Conservation (phyloP, 139 green algal genomes). For the Chlorella sp. region DNA sequence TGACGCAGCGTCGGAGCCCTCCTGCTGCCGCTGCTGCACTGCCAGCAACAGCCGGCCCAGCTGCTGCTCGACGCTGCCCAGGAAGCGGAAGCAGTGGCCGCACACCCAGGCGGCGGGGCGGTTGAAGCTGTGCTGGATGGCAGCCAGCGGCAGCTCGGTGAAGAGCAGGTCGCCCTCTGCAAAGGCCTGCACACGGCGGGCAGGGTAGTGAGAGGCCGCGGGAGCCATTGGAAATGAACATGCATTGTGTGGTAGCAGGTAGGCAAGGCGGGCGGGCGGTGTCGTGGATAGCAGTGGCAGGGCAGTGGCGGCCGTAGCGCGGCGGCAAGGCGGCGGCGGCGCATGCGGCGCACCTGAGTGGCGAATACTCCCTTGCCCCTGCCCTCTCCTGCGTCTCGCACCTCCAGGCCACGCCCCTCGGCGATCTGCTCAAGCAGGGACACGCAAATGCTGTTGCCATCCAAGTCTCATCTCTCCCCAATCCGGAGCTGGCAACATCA, state of each 20-base stretch:
- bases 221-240: neutral
- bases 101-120: conserved; percentile 41
- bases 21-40: no score
- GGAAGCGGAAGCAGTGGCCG: conserved; percentile 53
- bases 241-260: neutral
- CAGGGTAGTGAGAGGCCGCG: neutral
- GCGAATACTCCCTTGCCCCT: conserved; percentile 60
- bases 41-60: conserved; percentile 22
- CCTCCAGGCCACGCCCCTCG: conserved; percentile 15
- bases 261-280: neutral
- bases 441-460: no score
- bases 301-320: neutral
- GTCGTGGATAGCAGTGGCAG: neutral
- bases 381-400: conserved; percentile 42
- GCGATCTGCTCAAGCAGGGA: neutral
- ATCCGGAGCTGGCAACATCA: no score
- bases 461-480: no score
- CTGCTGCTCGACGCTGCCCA: conserved; percentile 59
- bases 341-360: conserved; percentile 4
- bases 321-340: neutral
- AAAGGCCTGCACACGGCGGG: conserved; percentile 31
- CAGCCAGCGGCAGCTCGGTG: conserved; percentile 51
- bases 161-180: conserved; percentile 39
- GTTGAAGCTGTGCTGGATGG: conserved; percentile 51
- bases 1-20: no score